These are phyloP conservation scores for Discostella pseudostelligera DNA, from an alignment of 108 stramenopile genomes.

Conservation along the genomic window DNA sequence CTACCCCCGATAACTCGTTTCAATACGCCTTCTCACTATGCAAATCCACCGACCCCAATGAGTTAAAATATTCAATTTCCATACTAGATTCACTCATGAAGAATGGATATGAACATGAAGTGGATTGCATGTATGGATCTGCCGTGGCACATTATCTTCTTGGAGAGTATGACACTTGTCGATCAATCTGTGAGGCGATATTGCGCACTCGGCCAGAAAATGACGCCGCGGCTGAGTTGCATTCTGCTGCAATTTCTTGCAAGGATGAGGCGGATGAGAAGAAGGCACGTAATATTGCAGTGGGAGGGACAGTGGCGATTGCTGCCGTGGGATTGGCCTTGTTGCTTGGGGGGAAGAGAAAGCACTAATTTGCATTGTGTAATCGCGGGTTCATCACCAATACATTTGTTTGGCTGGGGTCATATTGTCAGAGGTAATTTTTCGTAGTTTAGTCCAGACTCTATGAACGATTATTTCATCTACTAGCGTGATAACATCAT, in stretches of 20 bases:
- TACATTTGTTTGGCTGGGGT: too few relatives aligned
- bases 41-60: slow-evolving; percentile 57
- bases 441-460: too few relatives aligned
- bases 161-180: slow-evolving; percentile 63
- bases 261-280: slow-evolving; percentile 66
- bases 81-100: slow-evolving; percentile 78
- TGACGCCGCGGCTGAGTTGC: slow-evolving; percentile 71
- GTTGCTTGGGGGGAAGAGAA: slow-evolving; percentile 31
- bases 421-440: too few relatives aligned
- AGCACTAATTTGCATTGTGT: slow-evolving; percentile 6
- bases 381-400: too few relatives aligned
- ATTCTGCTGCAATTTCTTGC: slow-evolving; percentile 67
- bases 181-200: slow-evolving; percentile 74
- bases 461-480: too few relatives aligned
- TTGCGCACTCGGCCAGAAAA: slow-evolving; percentile 67
- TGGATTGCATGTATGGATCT: slow-evolving; percentile 85
- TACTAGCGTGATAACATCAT: too few relatives aligned
- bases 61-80: slow-evolving; percentile 70
- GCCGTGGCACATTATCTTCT: slow-evolving; percentile 78
- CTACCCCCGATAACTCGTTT: slow-evolving; percentile 72
- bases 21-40: slow-evolving; percentile 84
- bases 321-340: slow-evolving; percentile 68
- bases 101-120: slow-evolving; percentile 77
- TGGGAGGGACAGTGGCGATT: slow-evolving; percentile 69
- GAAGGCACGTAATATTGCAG: slow-evolving; percentile 62